Evolutionary conservation across 2,329 filamentous ascomycete species (phyloP).

Genomic region (Calycina marina): DNA sequence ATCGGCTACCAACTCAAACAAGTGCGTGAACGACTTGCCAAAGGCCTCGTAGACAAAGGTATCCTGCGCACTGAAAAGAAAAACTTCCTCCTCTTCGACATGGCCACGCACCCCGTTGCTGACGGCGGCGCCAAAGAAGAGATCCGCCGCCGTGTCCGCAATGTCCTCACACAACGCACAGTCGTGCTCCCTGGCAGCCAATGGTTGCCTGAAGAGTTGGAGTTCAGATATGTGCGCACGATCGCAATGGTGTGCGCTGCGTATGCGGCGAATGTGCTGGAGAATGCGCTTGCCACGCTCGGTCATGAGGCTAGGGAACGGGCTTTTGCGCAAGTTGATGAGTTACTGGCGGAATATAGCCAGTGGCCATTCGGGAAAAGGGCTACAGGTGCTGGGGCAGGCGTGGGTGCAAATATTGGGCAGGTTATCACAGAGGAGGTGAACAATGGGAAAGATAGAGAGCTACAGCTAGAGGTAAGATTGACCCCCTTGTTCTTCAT

Average conservation of each 20-base stretch:
- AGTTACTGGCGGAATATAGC: constrained; percentile 87
- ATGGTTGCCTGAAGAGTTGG: constrained; percentile 85
- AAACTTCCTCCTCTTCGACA: constrained; percentile 98
- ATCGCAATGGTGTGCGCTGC: constrained; percentile 95
- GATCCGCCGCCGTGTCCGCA: constrained; percentile 82
- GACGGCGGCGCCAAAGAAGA: constrained; percentile 97
- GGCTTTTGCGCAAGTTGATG: constrained; percentile 93
- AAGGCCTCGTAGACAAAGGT: constrained; percentile 96
- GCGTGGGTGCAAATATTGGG: constrained; percentile 83
- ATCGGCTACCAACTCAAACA: constrained; percentile 99
- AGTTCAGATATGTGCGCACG: constrained; percentile 85
- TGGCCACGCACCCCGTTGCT: constrained; percentile 96
- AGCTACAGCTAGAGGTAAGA: constrained; percentile 84
- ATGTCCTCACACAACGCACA: constrained; percentile 83
- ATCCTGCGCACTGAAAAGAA: constrained; percentile 97
- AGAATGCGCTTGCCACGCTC: constrained; percentile 89
- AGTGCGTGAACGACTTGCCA: constrained; percentile 91
- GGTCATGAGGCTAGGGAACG: constrained; percentile 89
- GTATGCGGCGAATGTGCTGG: constrained; percentile 93
- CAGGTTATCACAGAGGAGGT: constrained; percentile 81
- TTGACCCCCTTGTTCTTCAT: no score
- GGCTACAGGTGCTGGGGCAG: constrained; percentile 53
- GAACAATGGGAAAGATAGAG: constrained; percentile 76
- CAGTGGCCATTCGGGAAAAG: constrained; percentile 93
- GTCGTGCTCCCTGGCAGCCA: constrained; percentile 76